Conservation (phyloP, 1,284 basidiomycete species). For the Sanguinoderma infundibulare region DNA sequence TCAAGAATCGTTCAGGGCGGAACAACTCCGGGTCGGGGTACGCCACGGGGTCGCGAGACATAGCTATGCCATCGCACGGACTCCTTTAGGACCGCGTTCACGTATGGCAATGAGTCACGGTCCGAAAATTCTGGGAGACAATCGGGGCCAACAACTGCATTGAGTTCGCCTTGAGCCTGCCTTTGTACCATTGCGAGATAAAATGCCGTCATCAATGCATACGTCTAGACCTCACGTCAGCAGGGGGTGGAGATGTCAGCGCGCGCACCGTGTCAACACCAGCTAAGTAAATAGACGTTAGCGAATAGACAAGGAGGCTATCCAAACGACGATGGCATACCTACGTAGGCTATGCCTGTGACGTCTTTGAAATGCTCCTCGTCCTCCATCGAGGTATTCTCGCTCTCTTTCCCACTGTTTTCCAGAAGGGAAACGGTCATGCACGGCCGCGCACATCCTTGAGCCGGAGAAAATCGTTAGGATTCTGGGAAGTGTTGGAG, state of each 20-base stretch:
- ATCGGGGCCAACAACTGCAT: conserved; percentile 32
- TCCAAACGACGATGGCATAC: neutral
- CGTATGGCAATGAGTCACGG: conserved; percentile 32
- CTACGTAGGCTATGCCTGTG: neutral
- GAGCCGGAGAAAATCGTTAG: neutral
- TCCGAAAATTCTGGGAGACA: conserved; percentile 37
- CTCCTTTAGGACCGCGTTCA: conserved; percentile 37
- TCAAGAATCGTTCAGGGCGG: conserved; percentile 25
- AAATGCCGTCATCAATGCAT: conserved; percentile 21
- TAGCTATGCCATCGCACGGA: conserved; percentile 34
- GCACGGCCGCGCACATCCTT: neutral
- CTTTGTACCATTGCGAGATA: conserved; percentile 36
- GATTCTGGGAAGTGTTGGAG: too few species aligned
- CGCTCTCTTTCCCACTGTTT: neutral
- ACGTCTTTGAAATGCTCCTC: neutral
- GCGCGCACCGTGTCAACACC: neutral
- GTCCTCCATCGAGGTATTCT: neutral
- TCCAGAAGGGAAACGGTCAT: neutral
- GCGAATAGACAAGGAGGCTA: neutral
- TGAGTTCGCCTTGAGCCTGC: conserved; percentile 36
- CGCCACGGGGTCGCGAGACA: conserved; percentile 19
- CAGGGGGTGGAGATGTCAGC: too few species aligned
- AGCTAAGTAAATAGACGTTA: neutral
- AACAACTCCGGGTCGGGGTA: conserved; percentile 26
- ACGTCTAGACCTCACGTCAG: conserved; percentile 6